phyloP scores from a whole-genome alignment of 768 basidiomycete species.

The Pleurotus cornucopiae region DNA sequence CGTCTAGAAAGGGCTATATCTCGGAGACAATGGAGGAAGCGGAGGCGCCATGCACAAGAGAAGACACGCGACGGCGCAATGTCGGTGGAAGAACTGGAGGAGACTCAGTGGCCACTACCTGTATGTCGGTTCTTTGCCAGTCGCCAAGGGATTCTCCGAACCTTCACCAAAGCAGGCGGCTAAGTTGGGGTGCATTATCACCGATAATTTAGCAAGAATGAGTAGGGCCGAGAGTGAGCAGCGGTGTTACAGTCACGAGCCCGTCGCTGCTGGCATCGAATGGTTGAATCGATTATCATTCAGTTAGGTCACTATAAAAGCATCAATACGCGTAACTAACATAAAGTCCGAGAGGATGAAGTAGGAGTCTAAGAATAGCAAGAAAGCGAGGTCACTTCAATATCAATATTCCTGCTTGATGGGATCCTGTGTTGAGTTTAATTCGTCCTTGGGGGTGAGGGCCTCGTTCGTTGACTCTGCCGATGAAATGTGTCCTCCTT shows the following conservation, averaged over 20 bases:
- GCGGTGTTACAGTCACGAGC: too few species aligned
- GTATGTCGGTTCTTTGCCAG: not conserved
- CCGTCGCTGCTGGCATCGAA: too few species aligned
- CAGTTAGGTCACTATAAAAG: not conserved
- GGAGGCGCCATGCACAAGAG: not conserved
- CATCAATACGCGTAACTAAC: conserved; percentile 5
- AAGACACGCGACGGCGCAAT: not conserved
- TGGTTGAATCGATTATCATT: not conserved
- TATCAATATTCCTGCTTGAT: not conserved
- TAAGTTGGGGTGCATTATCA: too few species aligned
- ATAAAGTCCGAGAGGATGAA: not conserved
- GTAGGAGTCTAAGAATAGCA: not conserved
- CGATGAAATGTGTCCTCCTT: not conserved
- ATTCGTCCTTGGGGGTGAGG: not conserved
- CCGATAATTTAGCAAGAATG: too few species aligned
- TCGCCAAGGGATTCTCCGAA: conserved; percentile 7
- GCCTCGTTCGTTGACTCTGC: not conserved
- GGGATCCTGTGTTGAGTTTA: not conserved
- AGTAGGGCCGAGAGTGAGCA: too few species aligned
- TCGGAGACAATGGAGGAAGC: conserved; percentile 1
- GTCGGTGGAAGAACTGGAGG: not conserved
- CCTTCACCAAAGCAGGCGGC: not conserved
- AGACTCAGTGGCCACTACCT: too few species aligned
- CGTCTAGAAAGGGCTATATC: conserved; percentile 9
- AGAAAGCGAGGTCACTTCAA: not conserved